Evolutionary conservation across 1,284 basidiomycete genomes (phyloP).

Genomic region (Anthracocystis setariae): DNA sequence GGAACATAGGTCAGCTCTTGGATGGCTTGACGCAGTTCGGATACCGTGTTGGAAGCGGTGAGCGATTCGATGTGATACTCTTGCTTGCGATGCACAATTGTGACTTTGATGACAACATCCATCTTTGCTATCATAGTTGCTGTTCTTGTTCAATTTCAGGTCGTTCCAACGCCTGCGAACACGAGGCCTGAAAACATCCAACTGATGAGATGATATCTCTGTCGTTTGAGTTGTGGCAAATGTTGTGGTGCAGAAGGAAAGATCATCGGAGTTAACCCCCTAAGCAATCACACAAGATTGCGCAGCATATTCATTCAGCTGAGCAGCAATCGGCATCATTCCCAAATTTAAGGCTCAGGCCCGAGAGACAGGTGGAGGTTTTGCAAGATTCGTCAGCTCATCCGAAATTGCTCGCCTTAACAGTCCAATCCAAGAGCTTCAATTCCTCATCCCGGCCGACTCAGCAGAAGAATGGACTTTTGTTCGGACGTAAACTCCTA

Average conservation of each 20-base stretch:
- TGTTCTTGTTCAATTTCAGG: no score
- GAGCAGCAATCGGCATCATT: no score
- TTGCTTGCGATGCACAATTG: constrained; percentile 29
- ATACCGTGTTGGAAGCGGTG: constrained; percentile 11
- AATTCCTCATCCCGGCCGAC: no score
- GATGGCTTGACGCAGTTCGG: constrained; percentile 34
- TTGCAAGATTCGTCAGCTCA: background rate
- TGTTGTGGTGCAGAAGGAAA: background rate
- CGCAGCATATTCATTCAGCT: no score
- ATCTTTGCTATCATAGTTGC: constrained; percentile 9
- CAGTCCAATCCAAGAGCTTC: no score
- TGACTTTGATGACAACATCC: constrained; percentile 12
- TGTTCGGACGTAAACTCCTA: no score
- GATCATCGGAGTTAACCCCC: background rate
- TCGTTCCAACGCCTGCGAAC: no score
- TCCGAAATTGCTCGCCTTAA: no score
- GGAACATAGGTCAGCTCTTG: constrained; percentile 38
- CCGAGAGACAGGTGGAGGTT: no score
- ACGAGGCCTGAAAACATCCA: no score
- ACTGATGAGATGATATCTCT: no score
- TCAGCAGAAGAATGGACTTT: no score
- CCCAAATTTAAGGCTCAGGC: background rate
- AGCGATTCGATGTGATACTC: constrained; percentile 17
- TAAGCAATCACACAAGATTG: background rate
- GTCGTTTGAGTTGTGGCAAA: background rate